phyloP scores from a whole-genome alignment of 2,329 filamentous ascomycete genomes.

The Microdochium trichocladiopsis region DNA sequence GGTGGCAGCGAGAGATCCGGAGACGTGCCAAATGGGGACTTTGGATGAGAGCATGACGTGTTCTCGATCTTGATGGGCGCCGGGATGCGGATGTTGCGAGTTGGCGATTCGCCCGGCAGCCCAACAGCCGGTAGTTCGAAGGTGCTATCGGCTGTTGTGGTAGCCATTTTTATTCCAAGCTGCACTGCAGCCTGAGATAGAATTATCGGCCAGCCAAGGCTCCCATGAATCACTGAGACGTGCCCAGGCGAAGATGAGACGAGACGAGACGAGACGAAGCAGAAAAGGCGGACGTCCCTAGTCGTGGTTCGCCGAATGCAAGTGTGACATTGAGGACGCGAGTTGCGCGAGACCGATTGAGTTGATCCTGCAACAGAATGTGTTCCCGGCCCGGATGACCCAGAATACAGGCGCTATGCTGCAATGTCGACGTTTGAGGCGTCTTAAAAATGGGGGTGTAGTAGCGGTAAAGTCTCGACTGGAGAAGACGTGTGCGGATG shows the following conservation, averaged over 20 bases:
- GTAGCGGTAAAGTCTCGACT: too few relatives aligned
- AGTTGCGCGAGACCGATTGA: background rate
- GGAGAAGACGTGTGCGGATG: too few relatives aligned
- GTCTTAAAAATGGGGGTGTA: too few relatives aligned
- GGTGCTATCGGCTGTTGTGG: background rate
- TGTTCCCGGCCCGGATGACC: background rate
- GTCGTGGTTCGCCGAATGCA: background rate
- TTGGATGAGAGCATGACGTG: background rate
- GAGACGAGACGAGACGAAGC: background rate
- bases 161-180: slow-evolving; percentile 1
- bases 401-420: background rate
- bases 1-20: slow-evolving; percentile 23
- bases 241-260: background rate
- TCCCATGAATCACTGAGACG: background rate
- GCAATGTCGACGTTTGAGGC: background rate
- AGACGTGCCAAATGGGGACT: background rate
- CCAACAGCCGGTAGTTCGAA: background rate
- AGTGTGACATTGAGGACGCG: background rate
- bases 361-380: background rate
- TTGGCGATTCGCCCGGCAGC: background rate
- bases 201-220: background rate
- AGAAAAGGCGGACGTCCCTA: too few relatives aligned
- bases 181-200: background rate
- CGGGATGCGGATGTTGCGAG: background rate
- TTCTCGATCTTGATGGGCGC: background rate